A percentile compares a stretch with the other conserved stretches of the same genome.
Evolutionary conservation across 2,329 filamentous ascomycete species (phyloP).

Genomic region (Botrytis cinerea): DNA sequence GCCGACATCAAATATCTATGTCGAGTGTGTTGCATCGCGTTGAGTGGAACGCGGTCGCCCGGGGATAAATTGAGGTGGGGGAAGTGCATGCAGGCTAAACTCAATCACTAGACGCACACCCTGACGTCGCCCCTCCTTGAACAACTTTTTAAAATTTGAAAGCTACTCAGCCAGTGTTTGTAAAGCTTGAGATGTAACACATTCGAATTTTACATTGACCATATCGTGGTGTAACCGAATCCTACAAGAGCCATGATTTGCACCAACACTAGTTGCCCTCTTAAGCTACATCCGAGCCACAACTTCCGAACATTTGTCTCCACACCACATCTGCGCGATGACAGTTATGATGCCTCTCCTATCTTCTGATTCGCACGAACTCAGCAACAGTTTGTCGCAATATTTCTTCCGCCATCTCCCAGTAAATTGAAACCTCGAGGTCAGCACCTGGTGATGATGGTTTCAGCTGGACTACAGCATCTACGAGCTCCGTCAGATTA

Average conservation of each 20-base stretch:
- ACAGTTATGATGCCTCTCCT: neutral
- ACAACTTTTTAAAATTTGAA: neutral
- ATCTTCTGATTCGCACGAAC: neutral
- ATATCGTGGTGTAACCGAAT: neutral
- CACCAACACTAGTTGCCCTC: neutral
- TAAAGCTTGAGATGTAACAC: neutral
- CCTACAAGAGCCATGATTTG: neutral
- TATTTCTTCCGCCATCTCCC: neutral
- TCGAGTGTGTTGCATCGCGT: neutral
- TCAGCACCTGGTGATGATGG: neutral
- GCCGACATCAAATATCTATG: constrained; percentile 1
- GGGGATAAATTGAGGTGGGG: constrained; percentile 7
- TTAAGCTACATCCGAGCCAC: neutral
- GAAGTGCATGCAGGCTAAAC: constrained; percentile 5
- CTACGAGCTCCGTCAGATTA: neutral
- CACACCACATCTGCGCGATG: neutral
- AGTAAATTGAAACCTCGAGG: neutral
- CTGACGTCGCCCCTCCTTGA: neutral
- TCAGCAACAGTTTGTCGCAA: neutral
- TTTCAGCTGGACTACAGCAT: neutral
- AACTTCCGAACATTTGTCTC: neutral
- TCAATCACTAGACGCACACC: constrained; percentile 6
- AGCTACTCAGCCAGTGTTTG: neutral
- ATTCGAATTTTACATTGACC: neutral
- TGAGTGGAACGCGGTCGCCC: neutral